phyloP scores from a whole-genome alignment of 2,329 filamentous ascomycete species.

The Neobulgaria alba region DNA sequence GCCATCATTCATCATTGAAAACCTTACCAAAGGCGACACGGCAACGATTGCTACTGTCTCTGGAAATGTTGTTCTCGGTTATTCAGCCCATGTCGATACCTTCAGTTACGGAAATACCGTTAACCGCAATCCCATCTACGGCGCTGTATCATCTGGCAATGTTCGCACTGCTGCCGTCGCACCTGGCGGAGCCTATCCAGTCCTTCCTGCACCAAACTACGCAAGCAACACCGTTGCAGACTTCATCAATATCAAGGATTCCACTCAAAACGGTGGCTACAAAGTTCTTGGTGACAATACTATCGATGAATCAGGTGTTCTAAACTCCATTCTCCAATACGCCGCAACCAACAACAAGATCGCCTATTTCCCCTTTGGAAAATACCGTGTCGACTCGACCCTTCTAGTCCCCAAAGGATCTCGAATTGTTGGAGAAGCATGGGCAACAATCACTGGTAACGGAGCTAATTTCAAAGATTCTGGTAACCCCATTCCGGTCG shows the following conservation, averaged over 20 bases:
- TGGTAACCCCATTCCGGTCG: conserved; percentile 35
- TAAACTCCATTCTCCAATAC: conserved; percentile 28
- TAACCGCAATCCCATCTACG: conserved; percentile 2
- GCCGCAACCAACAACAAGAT: conserved; percentile 20
- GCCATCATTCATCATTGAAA: conserved; percentile 7
- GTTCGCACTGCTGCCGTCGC: conserved; percentile 20
- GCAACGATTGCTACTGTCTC: not conserved
- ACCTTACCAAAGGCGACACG: conserved; percentile 4
- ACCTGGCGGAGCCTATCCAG: conserved; percentile 33
- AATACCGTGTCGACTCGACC: conserved; percentile 38
- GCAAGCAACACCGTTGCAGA: conserved; percentile 32
- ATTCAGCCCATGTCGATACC: conserved; percentile 1
- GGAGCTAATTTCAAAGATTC: conserved; percentile 38
- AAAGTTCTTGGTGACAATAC: conserved; percentile 35
- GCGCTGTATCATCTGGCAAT: not conserved
- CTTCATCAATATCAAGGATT: conserved; percentile 39
- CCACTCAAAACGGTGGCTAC: conserved; percentile 24
- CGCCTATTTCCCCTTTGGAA: conserved; percentile 35
- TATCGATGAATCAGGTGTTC: conserved; percentile 28
- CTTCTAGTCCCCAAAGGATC: conserved; percentile 40
- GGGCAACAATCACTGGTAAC: conserved; percentile 40
- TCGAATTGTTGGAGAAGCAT: conserved; percentile 46
- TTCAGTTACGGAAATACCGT: conserved; percentile 7
- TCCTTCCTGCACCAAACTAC: conserved; percentile 35
- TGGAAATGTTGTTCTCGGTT: conserved; percentile 1